Percentiles rank a stretch among this genome's conserved stretches.
phyloP scores from a whole-genome alignment of 2,329 filamentous ascomycete genomes.

The Cladosporium cucumerinum region DNA sequence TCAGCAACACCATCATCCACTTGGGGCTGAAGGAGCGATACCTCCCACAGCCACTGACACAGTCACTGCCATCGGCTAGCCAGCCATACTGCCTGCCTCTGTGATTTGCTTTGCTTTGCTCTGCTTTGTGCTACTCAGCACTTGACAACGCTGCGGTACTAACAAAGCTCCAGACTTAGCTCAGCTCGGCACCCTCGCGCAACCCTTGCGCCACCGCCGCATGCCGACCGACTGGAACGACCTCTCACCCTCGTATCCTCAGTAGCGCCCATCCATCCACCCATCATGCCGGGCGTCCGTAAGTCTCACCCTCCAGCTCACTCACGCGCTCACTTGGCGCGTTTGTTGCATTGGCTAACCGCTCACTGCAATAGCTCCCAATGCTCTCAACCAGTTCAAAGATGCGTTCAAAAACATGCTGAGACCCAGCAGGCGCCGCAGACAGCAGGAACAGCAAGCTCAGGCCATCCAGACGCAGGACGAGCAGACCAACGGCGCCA shows the following conservation, averaged over 20 bases:
- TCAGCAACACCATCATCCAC: neutral
- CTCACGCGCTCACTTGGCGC: neutral
- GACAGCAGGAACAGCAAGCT: constrained; percentile 7
- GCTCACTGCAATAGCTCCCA: constrained; percentile 23
- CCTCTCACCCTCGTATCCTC: neutral
- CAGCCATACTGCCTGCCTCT: neutral
- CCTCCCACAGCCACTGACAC: neutral
- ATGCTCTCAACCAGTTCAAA: constrained; percentile 26
- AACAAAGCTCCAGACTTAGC: neutral
- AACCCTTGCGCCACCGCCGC: neutral
- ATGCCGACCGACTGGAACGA: neutral
- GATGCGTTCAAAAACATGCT: constrained; percentile 30
- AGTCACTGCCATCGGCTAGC: neutral
- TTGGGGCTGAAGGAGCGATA: neutral
- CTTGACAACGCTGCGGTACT: neutral
- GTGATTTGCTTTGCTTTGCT: neutral
- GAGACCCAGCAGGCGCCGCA: constrained; percentile 22
- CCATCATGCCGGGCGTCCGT: constrained; percentile 21
- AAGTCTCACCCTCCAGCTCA: constrained; percentile 9
- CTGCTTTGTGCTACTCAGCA: neutral
- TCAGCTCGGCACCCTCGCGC: neutral
- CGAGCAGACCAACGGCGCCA: neutral
- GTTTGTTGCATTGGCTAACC: constrained; percentile 1
- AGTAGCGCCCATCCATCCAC: neutral
- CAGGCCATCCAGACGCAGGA: constrained; percentile 17